A percentile compares a stretch with the other conserved stretches of the same genome.
phyloP scores from a whole-genome alignment of 768 basidiomycete genomes.

The Hypholoma fasciculare region DNA sequence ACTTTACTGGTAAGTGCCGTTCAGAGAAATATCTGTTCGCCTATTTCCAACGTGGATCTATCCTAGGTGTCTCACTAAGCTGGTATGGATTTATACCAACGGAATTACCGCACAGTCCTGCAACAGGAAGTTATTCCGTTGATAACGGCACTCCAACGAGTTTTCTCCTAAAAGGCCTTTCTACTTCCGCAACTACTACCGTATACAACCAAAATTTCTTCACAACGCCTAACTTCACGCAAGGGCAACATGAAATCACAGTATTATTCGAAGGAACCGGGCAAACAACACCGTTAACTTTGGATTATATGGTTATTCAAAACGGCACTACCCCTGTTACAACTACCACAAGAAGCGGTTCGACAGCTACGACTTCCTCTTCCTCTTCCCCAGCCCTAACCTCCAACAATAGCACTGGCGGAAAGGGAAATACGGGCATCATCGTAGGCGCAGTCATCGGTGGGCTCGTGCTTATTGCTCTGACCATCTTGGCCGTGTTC shows the following conservation, averaged over 20 bases:
- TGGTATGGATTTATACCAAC: slow-evolving; percentile 25
- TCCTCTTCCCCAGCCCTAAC: not conserved
- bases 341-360: slow-evolving; percentile 1
- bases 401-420: not conserved
- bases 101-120: slow-evolving; percentile 14
- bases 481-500: slow-evolving; percentile 9
- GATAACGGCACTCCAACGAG: slow-evolving; percentile 16
- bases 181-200: slow-evolving; percentile 4
- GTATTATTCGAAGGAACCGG: slow-evolving; percentile 21
- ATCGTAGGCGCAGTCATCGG: slow-evolving; percentile 23
- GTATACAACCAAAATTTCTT: slow-evolving; percentile 26
- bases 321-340: slow-evolving; percentile 13
- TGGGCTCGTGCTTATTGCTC: slow-evolving; percentile 15
- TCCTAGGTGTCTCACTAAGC: slow-evolving; percentile 19
- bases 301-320: slow-evolving; percentile 24
- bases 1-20: slow-evolving; percentile 21
- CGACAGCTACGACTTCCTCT: not conserved
- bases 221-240: slow-evolving; percentile 15
- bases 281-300: slow-evolving; percentile 22
- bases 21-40: not conserved
- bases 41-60: not conserved
- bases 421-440: slow-evolving; percentile 12
- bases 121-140: slow-evolving; percentile 21
- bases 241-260: slow-evolving; percentile 22
- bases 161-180: slow-evolving; percentile 22